A percentile compares a stretch with the other conserved stretches of the same genome.
phyloP scores from a whole-genome alignment of 805 yeast species.

The Starmerella sp. region DNA sequence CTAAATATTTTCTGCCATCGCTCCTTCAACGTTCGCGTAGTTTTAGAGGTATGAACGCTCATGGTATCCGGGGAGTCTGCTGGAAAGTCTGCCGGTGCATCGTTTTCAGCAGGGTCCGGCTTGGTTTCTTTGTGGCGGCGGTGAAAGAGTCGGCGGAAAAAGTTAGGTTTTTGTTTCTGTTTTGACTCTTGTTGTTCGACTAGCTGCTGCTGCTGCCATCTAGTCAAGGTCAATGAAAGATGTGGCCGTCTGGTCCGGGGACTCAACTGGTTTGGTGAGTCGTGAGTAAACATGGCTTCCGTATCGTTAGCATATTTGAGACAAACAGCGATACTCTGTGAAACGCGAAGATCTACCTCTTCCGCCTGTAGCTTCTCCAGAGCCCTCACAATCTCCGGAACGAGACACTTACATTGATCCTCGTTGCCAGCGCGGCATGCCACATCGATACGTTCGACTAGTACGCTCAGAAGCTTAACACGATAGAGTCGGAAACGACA shows the following conservation, averaged over 20 bases:
- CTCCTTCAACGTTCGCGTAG: not conserved
- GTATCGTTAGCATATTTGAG: not conserved
- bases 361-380: not conserved
- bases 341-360: not conserved
- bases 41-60: not conserved
- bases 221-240: not conserved
- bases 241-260: not conserved
- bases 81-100: no score
- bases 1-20: not conserved
- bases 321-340: not conserved
- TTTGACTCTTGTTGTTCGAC: not conserved
- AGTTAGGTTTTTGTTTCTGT: not conserved
- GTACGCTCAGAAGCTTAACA: conserved; percentile 9
- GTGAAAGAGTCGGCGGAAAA: not conserved
- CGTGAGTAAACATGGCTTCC: not conserved
- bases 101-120: not conserved
- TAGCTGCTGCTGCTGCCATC: not conserved
- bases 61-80: not conserved
- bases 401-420: not conserved
- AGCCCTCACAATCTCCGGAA: conserved; percentile 11
- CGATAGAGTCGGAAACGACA: conserved; percentile 15
- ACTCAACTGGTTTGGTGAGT: not conserved
- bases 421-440: not conserved
- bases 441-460: conserved; percentile 13
- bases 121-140: not conserved